Evolutionary conservation across 495 filamentous ascomycete species (phyloP).

Genomic region (Ascobolus immersus): DNA sequence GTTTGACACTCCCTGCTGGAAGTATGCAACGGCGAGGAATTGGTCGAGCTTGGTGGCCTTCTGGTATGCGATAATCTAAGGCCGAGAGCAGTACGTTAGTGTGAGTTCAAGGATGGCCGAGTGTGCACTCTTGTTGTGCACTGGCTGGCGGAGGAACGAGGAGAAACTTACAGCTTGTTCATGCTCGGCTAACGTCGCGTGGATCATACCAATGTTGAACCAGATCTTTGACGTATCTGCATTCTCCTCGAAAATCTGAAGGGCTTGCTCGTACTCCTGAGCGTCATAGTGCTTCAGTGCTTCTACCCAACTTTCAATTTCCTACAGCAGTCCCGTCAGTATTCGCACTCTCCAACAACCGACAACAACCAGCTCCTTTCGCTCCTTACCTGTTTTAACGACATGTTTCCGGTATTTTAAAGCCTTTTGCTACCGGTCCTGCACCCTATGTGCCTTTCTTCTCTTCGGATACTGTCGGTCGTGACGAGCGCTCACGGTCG

Average conservation of each 20-base stretch:
- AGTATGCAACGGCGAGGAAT: slow-evolving; percentile 93
- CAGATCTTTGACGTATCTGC: slow-evolving; percentile 93
- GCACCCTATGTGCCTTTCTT: too few species aligned
- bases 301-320: slow-evolving; percentile 96
- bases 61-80: slow-evolving; percentile 82
- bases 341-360: background rate
- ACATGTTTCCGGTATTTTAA: too few species aligned
- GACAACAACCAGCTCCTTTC: background rate
- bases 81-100: background rate
- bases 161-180: slow-evolving; percentile 54
- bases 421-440: too few species aligned
- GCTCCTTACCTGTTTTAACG: slow-evolving; percentile 52
- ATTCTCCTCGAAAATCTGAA: slow-evolving; percentile 60
- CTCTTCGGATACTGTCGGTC: too few species aligned
- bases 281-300: slow-evolving; percentile 82
- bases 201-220: slow-evolving; percentile 97
- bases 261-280: slow-evolving; percentile 75
- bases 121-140: background rate
- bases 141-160: background rate
- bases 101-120: too few species aligned
- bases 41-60: slow-evolving; percentile 67
- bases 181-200: slow-evolving; percentile 91
- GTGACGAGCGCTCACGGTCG: too few species aligned
- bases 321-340: slow-evolving; percentile 27
- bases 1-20: slow-evolving; percentile 95